Evolutionary conservation across 345 rosid species (phyloP), one percentile per base, ranked within the genome.

Genomic region (Geranium rotundifolium): DNA sequence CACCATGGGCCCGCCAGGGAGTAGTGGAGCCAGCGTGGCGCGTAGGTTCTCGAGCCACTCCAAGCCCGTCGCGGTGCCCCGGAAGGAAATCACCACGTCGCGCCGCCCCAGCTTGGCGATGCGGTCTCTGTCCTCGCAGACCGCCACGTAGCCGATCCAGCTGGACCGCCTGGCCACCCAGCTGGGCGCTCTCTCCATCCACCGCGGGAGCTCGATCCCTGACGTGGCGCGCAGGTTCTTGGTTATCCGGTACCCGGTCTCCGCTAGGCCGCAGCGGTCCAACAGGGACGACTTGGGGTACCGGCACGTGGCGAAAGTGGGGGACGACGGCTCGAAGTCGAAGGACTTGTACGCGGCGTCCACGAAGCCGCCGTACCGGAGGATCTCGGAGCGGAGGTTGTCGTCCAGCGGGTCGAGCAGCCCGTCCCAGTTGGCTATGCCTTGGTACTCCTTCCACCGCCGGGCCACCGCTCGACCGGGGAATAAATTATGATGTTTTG

Each of bases 141-240:
- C 95, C 14, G 96, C 99, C 65, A 87, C 96, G 80, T 84, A 93
- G 12, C 99, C 99, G 14, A 93, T 88, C 99, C 99, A 93, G 72
- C 96, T 90, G 61, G 97, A 85, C 69, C 70, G 85, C 0, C 74
- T 80, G 54, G 80, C 66, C 74, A 83, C 56, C 97, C 99, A 84
- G 29, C 77, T 66, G 41, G 89, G 91, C 7, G 83, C 90, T 60
- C 69, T 80, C 19, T 87, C 84, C 0, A 73, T 68, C 96, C 96
- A 93, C 14, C 80, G 68, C 54, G 99, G 99, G 56, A 93, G 59
- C 58, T 69, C 76, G 56, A 87, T 79, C 9, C 91, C 89, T 3
- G 93, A 84, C 17, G 97, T 90, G 58, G 91, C 95, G 39, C 80
- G 84, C 17, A 93, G 75, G 41, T 87, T 69, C 65, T 77, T 72